A percentile compares a stretch with the other conserved stretches of the same genome.
These are phyloP conservation scores for Trypanosoma cruzi DNA, from an alignment of 208 protist species.

Conservation along the genomic window DNA sequence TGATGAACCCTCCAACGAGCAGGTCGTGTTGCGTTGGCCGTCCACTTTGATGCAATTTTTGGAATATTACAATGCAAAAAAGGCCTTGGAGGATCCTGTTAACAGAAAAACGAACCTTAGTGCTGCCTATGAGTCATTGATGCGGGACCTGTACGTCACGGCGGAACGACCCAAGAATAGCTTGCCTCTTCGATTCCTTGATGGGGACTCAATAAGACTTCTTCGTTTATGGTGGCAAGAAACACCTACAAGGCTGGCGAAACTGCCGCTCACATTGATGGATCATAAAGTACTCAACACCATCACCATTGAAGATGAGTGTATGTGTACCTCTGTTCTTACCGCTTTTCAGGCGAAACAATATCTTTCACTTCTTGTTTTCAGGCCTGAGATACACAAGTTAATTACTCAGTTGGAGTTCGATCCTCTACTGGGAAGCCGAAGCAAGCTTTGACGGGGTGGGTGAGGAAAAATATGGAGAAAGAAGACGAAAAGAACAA, in stretches of 20 bases:
- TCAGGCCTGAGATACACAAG: constrained; percentile 32
- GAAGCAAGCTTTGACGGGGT: constrained; percentile 30
- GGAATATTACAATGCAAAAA: constrained; percentile 84
- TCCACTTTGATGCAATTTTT: constrained; percentile 88
- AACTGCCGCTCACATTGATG: constrained; percentile 56
- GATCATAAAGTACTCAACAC: constrained; percentile 83
- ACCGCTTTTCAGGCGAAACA: constrained; percentile 83
- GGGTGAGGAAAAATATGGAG: neutral
- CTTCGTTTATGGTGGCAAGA: constrained; percentile 56
- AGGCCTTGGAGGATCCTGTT: constrained; percentile 68
- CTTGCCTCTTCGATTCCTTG: constrained; percentile 62
- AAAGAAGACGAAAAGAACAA: neutral
- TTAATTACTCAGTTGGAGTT: constrained; percentile 27
- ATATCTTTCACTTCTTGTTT: constrained; percentile 60
- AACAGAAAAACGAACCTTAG: constrained; percentile 53
- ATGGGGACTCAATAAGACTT: constrained; percentile 45
- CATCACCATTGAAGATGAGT: constrained; percentile 54
- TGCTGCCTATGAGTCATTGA: constrained; percentile 61
- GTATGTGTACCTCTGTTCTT: constrained; percentile 58
- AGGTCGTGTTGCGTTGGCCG: constrained; percentile 82
- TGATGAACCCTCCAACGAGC: constrained; percentile 51
- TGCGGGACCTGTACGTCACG: constrained; percentile 62
- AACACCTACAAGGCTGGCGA: constrained; percentile 31
- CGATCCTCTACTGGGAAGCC: constrained; percentile 15
- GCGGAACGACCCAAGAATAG: constrained; percentile 49